Base-by-base conservation (phyloP, 495 filamentous ascomycete genomes). In the Podospora comata region DNA sequence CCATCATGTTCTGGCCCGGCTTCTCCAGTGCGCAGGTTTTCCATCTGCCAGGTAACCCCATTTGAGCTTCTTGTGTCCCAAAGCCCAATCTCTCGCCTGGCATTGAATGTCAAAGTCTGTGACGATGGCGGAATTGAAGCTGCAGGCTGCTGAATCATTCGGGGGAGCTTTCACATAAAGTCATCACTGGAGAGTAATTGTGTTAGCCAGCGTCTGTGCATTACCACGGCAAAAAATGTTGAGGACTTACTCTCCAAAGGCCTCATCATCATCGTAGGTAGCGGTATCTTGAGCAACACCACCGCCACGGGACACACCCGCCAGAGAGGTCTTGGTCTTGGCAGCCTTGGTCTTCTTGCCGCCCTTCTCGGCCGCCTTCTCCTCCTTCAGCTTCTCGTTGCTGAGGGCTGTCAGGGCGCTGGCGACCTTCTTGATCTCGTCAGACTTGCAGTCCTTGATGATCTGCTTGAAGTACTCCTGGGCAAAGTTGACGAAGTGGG, bases 301-400 rank as follows among this genome's bases (percentile, higher is more conserved):
- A 56, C 91, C 81, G 7, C 69, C 69, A 39, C 75, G 74, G 34
- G 58, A 68, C 67, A 80, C 86, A 4, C 92, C 87, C 13, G 89
- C 88, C 39, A 99, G 82, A 19, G 87, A 88, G 55, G 91, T 85
- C 88, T 99, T 99, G 18, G 91, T 94, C 87, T 97, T 97, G 56
- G 90, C 90, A 11, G 92, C 92, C 85, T 97, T 97, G 68, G 82
- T 90, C 86, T 98, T 99, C 90, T 97, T 98, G 69, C 88, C 92
- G 27, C 91, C 91, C 85, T 97, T 98, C 71, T 97, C 94, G 3
- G 92, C 88, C 15, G 88, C 86, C 84, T 97, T 96, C 87, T 99
- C 96, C 80, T 97, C 95, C 84, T 92, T 96, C 92, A 97, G 92
- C 86, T 95, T 97, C 87, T 99, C 96, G 75, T 99, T 99, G 73